Evolutionary conservation across 2,329 filamentous ascomycete genomes (phyloP).

Genomic region (Elsinoe australis): DNA sequence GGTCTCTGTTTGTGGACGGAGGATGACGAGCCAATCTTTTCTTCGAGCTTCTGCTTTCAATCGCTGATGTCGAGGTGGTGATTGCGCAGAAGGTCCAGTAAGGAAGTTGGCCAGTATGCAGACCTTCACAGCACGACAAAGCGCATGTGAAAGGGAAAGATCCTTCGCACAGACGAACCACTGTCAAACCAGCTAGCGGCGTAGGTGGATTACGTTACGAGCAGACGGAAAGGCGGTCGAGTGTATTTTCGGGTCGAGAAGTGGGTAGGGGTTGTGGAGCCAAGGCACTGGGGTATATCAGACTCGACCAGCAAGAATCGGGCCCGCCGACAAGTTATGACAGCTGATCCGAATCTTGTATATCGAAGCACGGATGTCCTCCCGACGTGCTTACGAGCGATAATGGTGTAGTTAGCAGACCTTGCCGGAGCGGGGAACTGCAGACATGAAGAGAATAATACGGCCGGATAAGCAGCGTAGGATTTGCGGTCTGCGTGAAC

Average conservation of each 20-base stretch:
- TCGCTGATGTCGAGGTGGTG: neutral
- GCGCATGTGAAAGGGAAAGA: neutral
- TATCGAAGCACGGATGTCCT: neutral
- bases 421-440: neutral
- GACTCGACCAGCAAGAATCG: neutral
- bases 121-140: neutral
- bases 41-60: too few species aligned
- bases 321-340: constrained; percentile 5
- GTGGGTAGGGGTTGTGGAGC: constrained; percentile 10
- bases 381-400: neutral
- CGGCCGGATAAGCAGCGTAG: constrained; percentile 8
- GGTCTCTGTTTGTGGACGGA: too few species aligned
- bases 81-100: too few species aligned
- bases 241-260: constrained; percentile 6
- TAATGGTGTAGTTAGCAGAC: neutral
- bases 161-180: neutral
- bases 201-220: constrained; percentile 12
- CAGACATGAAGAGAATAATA: neutral
- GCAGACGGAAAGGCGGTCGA: constrained; percentile 4
- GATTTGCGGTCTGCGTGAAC: constrained; percentile 3
- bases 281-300: constrained; percentile 8
- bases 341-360: neutral
- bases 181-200: neutral
- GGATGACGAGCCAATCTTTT: too few species aligned
- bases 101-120: too few species aligned